Evolutionary conservation across 768 basidiomycete species (phyloP), one percentile per base, ranked within the genome.

Genomic region (Macrolepiota dolichaula): DNA sequence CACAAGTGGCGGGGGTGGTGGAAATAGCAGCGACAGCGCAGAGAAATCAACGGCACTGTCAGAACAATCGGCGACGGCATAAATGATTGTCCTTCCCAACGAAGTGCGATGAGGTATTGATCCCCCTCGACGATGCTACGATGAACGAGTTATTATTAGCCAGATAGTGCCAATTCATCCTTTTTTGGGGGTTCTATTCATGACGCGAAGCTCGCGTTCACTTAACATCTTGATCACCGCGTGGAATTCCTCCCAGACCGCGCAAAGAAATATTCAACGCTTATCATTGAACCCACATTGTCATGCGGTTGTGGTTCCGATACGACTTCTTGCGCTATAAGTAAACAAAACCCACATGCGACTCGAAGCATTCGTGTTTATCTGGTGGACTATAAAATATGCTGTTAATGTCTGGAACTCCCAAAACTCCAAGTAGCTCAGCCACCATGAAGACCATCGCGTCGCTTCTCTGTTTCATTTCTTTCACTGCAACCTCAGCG

Each of bases 401-500:
- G 42, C 19, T 19, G 42, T n/a, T n/a, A 17, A n/a, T 19, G 19
- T 44, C n/a, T 44, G n/a, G 42, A 7, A 44, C 19, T 6, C 10
- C 42, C 17, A 17, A 44, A n/a, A n/a, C 2, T 44, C 15, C 42
- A 44, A 44, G 42, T 7, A n/a, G 19, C n/a, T 44, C 12, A 44
- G 5, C 42, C 10, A 10, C 42, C 4, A 57, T 57, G 55, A 58
- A 40, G 27, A 29, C 19, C 22, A 27, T 27, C 36, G 38, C 46
- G 2, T 29, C 49, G 4, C 19, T 51, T 29, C 11, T 58, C 15
- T 10, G 32, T n/a, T 27, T 66, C 52, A 44, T 61, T 55, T 37
- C 59, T 35, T 44, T 68, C 36, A 56, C 55, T 56, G 47, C 63
- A 29, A 55, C 62, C 40, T 56, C 63, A 15, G 73, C 66, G n/a